A percentile compares a stretch with the other conserved stretches of the same genome.
Conservation (phyloP, 1,284 basidiomycete species). For the Volvariella surrecta region DNA sequence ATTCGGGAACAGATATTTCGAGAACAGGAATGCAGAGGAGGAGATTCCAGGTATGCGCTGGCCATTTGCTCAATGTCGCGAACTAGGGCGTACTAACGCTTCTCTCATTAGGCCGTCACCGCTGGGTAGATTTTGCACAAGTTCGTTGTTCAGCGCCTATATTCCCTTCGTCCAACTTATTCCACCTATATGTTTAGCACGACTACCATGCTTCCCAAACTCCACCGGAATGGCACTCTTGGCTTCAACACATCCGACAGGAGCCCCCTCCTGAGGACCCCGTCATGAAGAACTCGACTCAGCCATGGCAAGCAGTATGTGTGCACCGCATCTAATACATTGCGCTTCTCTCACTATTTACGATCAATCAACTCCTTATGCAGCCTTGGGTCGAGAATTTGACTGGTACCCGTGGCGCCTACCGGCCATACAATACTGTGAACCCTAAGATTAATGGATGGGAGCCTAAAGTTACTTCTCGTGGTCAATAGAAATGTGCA, state of each 20-base stretch:
- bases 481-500: slow-evolving; percentile 24
- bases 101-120: slow-evolving; percentile 90
- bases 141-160: slow-evolving; percentile 27
- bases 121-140: slow-evolving; percentile 90
- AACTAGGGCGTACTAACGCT: too few species aligned
- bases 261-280: slow-evolving; percentile 71
- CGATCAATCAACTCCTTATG: too few species aligned
- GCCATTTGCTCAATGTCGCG: background rate
- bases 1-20: slow-evolving; percentile 87
- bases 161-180: background rate
- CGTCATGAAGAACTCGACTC: slow-evolving; percentile 58
- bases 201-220: slow-evolving; percentile 86
- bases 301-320: slow-evolving; percentile 80
- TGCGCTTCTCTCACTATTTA: background rate
- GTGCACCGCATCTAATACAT: slow-evolving; percentile 1
- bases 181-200: slow-evolving; percentile 37
- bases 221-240: slow-evolving; percentile 91
- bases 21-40: slow-evolving; percentile 80
- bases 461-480: slow-evolving; percentile 65
- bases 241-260: slow-evolving; percentile 86
- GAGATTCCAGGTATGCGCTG: slow-evolving; percentile 69
- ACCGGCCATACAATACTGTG: slow-evolving; percentile 81
- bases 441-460: slow-evolving; percentile 77
- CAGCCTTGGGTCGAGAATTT: slow-evolving; percentile 83
- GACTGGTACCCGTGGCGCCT: slow-evolving; percentile 87